Percentiles rank a stretch among this genome's conserved stretches.
Evolutionary conservation across 2,329 filamentous ascomycete genomes (phyloP).

Genomic region (Apiospora pterosperma): DNA sequence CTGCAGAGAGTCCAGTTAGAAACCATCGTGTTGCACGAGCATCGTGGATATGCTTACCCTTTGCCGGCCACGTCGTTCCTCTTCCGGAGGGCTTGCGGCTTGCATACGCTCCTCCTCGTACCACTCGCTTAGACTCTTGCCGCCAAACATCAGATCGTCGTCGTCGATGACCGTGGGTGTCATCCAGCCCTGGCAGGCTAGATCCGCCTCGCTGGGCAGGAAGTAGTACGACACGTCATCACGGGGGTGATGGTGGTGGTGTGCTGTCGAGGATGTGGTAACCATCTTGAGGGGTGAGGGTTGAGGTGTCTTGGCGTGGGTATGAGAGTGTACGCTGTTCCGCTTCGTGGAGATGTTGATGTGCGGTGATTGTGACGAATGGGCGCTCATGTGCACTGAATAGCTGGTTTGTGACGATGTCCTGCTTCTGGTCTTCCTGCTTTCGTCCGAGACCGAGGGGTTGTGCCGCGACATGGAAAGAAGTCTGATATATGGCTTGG

Average conservation of each 20-base stretch:
- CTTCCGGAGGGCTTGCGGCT: conserved; percentile 39
- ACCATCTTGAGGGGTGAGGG: conserved; percentile 32
- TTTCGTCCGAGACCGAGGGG: conserved; percentile 25
- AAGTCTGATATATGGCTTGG: not conserved
- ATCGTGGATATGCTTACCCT: conserved; percentile 23
- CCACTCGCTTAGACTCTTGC: conserved; percentile 57
- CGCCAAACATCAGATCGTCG: conserved; percentile 58
- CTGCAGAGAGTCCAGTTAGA: conserved; percentile 13
- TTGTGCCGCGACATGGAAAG: conserved; percentile 25
- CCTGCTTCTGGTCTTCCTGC: conserved; percentile 21
- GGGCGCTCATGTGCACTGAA: conserved; percentile 7
- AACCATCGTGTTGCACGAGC: not conserved
- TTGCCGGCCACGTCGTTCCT: conserved; percentile 37
- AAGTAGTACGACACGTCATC: conserved; percentile 26
- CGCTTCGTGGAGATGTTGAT: conserved; percentile 6
- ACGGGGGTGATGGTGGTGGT: conserved; percentile 13
- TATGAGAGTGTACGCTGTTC: conserved; percentile 3
- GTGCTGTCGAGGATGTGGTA: conserved; percentile 21
- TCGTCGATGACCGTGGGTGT: conserved; percentile 57
- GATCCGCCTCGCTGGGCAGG: conserved; percentile 20
- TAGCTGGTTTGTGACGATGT: conserved; percentile 20
- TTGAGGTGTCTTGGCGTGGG: conserved; percentile 18
- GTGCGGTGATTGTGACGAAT: conserved; percentile 9
- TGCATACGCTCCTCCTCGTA: conserved; percentile 56
- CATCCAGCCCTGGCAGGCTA: conserved; percentile 40